phyloP scores from a whole-genome alignment of 202 grass and related monocot genomes.

The Alloteropsis angusta region DNA sequence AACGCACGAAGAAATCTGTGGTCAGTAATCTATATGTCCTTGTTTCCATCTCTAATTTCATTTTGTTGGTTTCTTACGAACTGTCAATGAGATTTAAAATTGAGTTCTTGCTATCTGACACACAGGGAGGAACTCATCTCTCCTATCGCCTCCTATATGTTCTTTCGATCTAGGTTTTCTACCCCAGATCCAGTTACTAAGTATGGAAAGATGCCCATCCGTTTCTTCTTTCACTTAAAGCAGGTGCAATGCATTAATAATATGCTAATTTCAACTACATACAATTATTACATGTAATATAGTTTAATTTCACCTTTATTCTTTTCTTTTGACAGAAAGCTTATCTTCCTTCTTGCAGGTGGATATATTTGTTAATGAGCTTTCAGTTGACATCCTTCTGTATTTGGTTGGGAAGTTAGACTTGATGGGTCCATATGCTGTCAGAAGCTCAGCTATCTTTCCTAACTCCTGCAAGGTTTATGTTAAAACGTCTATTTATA shows the following conservation, averaged over 20 bases:
- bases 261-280: constrained; percentile 12
- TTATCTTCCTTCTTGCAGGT: constrained; percentile 46
- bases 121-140: constrained; percentile 69
- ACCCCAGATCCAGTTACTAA: constrained; percentile 28
- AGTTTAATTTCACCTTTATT: constrained; percentile 19
- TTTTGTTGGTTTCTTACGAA: constrained; percentile 13
- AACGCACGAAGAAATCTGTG: constrained; percentile 53
- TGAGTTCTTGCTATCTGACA: constrained; percentile 29
- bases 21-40: constrained; percentile 32
- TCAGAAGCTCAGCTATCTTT: constrained; percentile 65
- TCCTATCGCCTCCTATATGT: constrained; percentile 52
- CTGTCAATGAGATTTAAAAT: constrained; percentile 4
- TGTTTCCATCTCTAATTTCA: constrained; percentile 1
- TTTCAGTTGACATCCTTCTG: constrained; percentile 66
- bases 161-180: constrained; percentile 55
- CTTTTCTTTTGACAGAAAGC: constrained; percentile 17
- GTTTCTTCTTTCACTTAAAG: constrained; percentile 56
- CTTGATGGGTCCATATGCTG: constrained; percentile 76
- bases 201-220: constrained; percentile 22
- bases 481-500: constrained; percentile 1
- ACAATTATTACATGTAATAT: constrained; percentile 6
- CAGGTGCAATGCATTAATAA: constrained; percentile 35
- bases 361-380: constrained; percentile 69
- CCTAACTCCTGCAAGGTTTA: constrained; percentile 86
- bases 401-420: constrained; percentile 74